phyloP scores from a whole-genome alignment of 768 basidiomycete species.

The Xerocomellus intermedius region DNA sequence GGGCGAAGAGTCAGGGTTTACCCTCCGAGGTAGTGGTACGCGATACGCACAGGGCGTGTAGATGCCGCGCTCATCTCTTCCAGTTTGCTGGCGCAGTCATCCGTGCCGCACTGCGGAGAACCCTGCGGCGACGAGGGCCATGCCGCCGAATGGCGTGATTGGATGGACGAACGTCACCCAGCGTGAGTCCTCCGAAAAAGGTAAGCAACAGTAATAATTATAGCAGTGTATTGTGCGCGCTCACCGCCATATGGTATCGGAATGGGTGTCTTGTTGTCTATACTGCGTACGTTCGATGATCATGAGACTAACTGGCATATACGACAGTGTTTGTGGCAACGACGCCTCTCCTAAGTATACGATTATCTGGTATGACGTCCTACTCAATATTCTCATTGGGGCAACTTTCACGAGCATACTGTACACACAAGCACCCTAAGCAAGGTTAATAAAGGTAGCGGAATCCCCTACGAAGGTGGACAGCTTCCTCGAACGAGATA shows the following conservation, averaged over 20 bases:
- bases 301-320: no score
- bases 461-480: constrained; percentile 54
- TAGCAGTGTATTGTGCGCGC: neutral
- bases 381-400: no score
- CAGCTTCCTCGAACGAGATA: constrained; percentile 57
- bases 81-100: constrained; percentile 17
- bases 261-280: neutral
- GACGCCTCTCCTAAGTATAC: no score
- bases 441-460: neutral
- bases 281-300: neutral
- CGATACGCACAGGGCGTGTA: constrained; percentile 19
- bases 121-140: constrained; percentile 18
- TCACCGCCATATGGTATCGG: constrained; percentile 15
- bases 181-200: neutral
- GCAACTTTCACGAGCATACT: no score
- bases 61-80: constrained; percentile 16
- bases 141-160: constrained; percentile 29
- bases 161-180: no score
- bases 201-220: no score
- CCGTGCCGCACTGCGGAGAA: constrained; percentile 22
- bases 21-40: neutral
- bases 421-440: no score
- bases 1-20: neutral
- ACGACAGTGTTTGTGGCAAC: neutral
- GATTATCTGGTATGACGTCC: neutral